These are phyloP conservation scores for Ceratocystiopsis sp. DNA, from an alignment of 2,329 filamentous ascomycete genomes.

Conservation along the genomic window DNA sequence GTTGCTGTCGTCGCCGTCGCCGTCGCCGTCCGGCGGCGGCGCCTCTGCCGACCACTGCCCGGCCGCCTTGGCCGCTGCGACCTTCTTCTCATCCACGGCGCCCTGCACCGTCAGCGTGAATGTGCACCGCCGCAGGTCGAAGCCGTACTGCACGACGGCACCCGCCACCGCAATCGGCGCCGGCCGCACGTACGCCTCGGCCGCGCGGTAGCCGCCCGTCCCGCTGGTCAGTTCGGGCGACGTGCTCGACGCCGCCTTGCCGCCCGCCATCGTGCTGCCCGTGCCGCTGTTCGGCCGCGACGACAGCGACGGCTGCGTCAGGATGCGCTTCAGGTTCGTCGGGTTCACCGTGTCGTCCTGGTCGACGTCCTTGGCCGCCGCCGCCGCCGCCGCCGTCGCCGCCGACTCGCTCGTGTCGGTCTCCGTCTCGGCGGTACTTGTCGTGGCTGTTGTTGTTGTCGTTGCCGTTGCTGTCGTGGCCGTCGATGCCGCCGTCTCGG, in stretches of 20 bases:
- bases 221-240: slow-evolving; percentile 40
- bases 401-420: slow-evolving; percentile 7
- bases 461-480: slow-evolving; percentile 25
- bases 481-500: slow-evolving; percentile 27
- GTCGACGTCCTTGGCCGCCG: slow-evolving; percentile 21
- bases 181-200: slow-evolving; percentile 83
- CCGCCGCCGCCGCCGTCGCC: slow-evolving; percentile 17
- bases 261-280: neutral
- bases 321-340: slow-evolving; percentile 53
- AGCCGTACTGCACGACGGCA: slow-evolving; percentile 52
- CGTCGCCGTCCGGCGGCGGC: neutral
- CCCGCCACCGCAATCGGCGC: slow-evolving; percentile 63
- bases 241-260: slow-evolving; percentile 10
- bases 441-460: slow-evolving; percentile 4
- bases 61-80: neutral
- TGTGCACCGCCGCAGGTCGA: slow-evolving; percentile 63
- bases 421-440: too few species aligned
- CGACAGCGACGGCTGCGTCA: slow-evolving; percentile 51
- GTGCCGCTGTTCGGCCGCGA: slow-evolving; percentile 29
- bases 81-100: neutral
- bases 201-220: slow-evolving; percentile 62
- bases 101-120: slow-evolving; percentile 56
- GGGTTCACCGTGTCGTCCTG: slow-evolving; percentile 49
- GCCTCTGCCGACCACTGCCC: neutral
- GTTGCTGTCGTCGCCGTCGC: neutral